Evolutionary conservation across 345 rosid species (phyloP).

Genomic region (Populus simonii): DNA sequence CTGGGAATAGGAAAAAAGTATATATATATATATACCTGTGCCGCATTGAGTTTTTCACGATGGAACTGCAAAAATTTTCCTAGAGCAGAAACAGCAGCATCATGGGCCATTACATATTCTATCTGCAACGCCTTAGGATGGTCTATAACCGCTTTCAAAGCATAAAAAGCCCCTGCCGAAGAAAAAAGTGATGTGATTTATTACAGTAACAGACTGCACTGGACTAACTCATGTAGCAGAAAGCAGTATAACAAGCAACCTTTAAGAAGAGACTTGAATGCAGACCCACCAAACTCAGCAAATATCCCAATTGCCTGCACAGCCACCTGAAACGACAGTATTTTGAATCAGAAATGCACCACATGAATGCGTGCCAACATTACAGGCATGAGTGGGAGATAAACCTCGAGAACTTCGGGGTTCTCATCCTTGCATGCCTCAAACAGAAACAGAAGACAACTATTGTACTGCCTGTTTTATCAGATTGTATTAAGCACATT

Average conservation of each 20-base stretch:
- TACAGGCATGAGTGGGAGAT: background rate
- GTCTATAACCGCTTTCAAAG: conserved; percentile 5
- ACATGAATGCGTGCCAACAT: background rate
- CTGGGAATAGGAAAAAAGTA: background rate
- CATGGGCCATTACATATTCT: conserved; percentile 15
- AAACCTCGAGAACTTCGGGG: conserved; percentile 10
- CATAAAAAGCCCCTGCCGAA: conserved; percentile 5
- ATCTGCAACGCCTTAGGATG: background rate
- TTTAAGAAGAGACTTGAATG: background rate
- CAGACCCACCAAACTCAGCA: conserved; percentile 17
- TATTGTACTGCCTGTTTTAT: conserved; percentile 1
- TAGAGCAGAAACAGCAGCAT: conserved; percentile 14
- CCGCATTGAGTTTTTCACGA: background rate
- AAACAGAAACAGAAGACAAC: background rate
- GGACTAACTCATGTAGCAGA: background rate
- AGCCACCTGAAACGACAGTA: background rate
- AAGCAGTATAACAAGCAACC: conserved; percentile 1
- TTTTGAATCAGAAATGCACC: background rate
- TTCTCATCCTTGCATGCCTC: conserved; percentile 1
- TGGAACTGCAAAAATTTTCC: conserved; percentile 19
- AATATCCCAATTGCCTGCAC: background rate
- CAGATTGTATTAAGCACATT: background rate
- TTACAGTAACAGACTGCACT: too few relatives aligned
- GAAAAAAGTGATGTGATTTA: too few relatives aligned
- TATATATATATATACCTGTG: background rate